Percentiles rank a stretch among this genome's conserved stretches.
Evolutionary conservation across 169 alveolate genomes (phyloP).

Genomic region (Toxoplasma gondii): DNA sequence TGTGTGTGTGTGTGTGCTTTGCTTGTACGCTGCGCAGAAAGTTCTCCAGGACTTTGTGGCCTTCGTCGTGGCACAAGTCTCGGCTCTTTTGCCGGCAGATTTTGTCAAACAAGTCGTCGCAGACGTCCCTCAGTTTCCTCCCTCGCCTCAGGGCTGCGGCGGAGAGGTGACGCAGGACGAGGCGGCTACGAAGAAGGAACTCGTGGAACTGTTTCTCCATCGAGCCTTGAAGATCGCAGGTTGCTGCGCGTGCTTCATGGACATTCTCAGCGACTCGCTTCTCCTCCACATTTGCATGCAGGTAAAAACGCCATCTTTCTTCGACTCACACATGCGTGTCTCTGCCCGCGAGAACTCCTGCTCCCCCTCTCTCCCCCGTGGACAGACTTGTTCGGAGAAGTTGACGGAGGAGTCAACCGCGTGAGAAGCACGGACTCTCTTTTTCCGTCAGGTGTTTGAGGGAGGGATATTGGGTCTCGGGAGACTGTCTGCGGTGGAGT

Average conservation of each 20-base stretch:
- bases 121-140: neutral
- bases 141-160: neutral
- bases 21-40: neutral
- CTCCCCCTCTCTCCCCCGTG: too few species aligned
- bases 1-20: neutral
- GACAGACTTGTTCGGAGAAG: too few species aligned
- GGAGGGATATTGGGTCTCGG: too few species aligned
- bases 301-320: neutral
- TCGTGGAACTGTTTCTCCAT: neutral
- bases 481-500: too few species aligned
- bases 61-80: neutral
- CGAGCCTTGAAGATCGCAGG: conserved; percentile 3
- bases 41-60: conserved; percentile 17
- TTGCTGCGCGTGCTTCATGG: conserved; percentile 8
- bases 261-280: conserved; percentile 28
- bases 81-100: conserved; percentile 10
- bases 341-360: too few species aligned
- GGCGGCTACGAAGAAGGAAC: neutral
- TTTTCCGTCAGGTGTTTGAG: too few species aligned
- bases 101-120: conserved; percentile 13
- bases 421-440: too few species aligned
- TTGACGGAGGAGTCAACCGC: too few species aligned
- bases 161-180: neutral
- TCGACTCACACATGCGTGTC: too few species aligned
- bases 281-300: conserved; percentile 43